Base-by-base conservation (phyloP, 129 eudicot genomes). In the Pittosporum tobira region DNA sequence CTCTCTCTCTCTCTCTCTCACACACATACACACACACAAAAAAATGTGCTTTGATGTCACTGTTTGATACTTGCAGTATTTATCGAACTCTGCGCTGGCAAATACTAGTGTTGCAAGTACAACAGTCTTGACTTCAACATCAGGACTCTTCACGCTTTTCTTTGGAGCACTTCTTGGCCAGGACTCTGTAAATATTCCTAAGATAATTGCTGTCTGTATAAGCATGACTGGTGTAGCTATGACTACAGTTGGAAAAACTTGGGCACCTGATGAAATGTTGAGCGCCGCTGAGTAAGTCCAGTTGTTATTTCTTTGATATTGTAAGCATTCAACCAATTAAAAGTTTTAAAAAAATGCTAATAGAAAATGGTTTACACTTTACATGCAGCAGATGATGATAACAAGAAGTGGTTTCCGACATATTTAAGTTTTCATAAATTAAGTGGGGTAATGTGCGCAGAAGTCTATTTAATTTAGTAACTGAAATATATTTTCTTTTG, bases 151-250 rank as follows among this genome's bases (percentile, higher is more conserved):
- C 61, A 77, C 82, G 3, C 82, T 77, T 42, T 56, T 77, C 62
- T 71, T 77, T 38, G 82, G 82, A 61, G 82, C 78, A 57, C 43
- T 67, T 59, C 29, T 72, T 47, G 75, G 82, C 22, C 66, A 62
- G 28, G 82, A 77, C 2, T 48, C 82, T 24, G 54, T 77, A 18
- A 72, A 62, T 56, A 22, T 70, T 23, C 31, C 62, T 6, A 77
- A 77, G 69, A 20, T 71, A 16, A 52, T 61, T 26, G 74, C 82
- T 51, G 82, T 77, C 7, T 25, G 59, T 26, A 57, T 77, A 10
- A 77, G 82, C 24, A 71, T 77, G 82, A 63, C 75, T 62, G 82
- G 82, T 40, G 82, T 77, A 28, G 82, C 68, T 19, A 62, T 77
- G 78, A 77, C 82, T 26, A 71, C 78, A 1, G 18, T 67, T 22